Evolutionary conservation across 768 basidiomycete genomes (phyloP).

Genomic region (Strobilomyces dryophilus): DNA sequence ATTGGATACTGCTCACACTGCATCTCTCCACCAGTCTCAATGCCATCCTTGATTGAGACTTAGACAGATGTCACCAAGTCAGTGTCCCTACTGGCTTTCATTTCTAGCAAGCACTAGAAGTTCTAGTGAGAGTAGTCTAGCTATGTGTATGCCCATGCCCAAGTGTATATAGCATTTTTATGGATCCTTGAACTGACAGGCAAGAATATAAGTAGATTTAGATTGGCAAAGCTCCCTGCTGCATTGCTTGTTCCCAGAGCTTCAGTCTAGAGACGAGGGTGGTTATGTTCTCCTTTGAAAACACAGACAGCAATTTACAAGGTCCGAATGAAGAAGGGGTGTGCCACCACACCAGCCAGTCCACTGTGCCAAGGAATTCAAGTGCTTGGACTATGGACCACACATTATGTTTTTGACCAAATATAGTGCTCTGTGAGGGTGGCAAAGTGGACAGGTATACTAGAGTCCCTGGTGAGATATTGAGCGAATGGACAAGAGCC

Average conservation of each 20-base stretch:
- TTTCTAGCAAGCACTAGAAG: no score
- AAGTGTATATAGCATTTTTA: no score
- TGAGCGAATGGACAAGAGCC: conserved; percentile 12
- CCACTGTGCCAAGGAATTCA: conserved; percentile 23
- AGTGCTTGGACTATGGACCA: conserved; percentile 22
- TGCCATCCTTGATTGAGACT: no score
- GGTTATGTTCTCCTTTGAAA: conserved; percentile 23
- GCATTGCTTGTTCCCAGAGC: conserved; percentile 27
- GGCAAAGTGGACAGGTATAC: neutral
- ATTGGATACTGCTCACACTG: no score
- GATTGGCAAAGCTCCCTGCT: conserved; percentile 11
- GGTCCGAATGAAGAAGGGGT: conserved; percentile 6
- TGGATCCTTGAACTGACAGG: no score
- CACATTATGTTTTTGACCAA: conserved; percentile 10
- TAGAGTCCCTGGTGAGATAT: conserved; percentile 7
- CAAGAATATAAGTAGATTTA: neutral
- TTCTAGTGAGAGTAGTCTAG: no score
- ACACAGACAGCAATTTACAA: conserved; percentile 10
- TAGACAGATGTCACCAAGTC: no score
- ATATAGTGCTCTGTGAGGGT: neutral
- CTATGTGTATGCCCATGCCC: no score
- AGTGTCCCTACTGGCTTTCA: no score
- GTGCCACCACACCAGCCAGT: conserved; percentile 29
- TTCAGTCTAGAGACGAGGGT: conserved; percentile 23
- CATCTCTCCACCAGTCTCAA: no score